Evolutionary conservation across 2,329 filamentous ascomycete species (phyloP), one percentile per base, ranked within the genome.

Genomic region (Penicillium thymicola): DNA sequence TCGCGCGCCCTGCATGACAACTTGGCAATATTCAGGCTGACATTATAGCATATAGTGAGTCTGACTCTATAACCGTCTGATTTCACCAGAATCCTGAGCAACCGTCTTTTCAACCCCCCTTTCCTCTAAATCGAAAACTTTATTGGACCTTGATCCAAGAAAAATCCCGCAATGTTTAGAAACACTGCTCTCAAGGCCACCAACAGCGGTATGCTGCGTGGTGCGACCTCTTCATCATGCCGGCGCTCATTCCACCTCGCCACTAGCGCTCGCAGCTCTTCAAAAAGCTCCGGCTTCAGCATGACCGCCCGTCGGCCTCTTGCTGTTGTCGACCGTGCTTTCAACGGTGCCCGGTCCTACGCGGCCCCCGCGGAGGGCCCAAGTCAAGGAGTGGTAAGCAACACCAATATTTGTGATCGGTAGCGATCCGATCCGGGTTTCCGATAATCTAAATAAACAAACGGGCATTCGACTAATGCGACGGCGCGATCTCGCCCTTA

Each of bases 381-480:
- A 51, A 77, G 78, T 70, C 81, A 82, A 72, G 84, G 85, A 67
- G 85, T 87, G 70, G 83, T 85, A 78, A 75, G 82, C 69, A 58
- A 57, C 34, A 69, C 50, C 57, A 57, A 57, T 54, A 56, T 42
- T 44, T 8, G 32, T 43, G 28, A 51, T 63, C 49, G 47, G 18
- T 44, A 47, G 42, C 44, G 38, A 52, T 59, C 21, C 43, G 36
- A 52, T 54, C 27, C 49, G 41, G 49, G 52, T 52, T 53, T 52
- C 57, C 46, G 32, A 58, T 44, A 44, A 41, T 40, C 46, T 30
- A 45, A 18, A 37, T 16, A 40, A 16, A 55, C 5, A 38, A 32
- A 28, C 51, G 55, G 43, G 42, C 47, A 63, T 54, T 61, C 43
- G 56, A 69, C 64, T 68, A 61, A 69, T 57, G 64, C 51, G 63